These are phyloP conservation scores for Taphrina flavorubra DNA, from an alignment of 1,139 yeast species.

Conservation along the genomic window DNA sequence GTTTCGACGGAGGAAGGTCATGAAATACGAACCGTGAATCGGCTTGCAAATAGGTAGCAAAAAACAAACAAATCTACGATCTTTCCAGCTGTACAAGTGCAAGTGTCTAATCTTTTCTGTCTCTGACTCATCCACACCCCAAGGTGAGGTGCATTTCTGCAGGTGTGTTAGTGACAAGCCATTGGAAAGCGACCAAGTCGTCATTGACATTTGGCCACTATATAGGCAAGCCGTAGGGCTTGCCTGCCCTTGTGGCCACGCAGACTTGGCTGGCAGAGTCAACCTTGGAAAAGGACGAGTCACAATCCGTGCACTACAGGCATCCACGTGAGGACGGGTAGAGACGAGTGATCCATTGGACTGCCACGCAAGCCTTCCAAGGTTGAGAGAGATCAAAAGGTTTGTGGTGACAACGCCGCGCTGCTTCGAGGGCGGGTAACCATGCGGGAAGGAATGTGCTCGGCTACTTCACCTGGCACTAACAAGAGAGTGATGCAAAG, in stretches of 20 bases:
- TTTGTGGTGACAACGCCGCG: slow-evolving; percentile 7
- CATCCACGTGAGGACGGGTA: slow-evolving; percentile 9
- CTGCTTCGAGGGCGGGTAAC: slow-evolving; percentile 1
- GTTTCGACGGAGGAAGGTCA: slow-evolving; percentile 3
- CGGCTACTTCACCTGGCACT: not conserved
- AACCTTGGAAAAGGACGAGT: not conserved
- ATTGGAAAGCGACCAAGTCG: too few species aligned
- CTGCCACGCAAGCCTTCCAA: not conserved
- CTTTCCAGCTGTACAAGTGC: too few species aligned
- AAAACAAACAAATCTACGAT: too few species aligned
- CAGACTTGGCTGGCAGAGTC: not conserved
- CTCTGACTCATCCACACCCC: too few species aligned
- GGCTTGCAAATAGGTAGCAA: not conserved
- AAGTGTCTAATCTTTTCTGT: too few species aligned
- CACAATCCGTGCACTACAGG: not conserved
- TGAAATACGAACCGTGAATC: not conserved
- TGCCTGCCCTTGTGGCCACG: too few species aligned
- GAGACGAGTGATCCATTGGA: slow-evolving; percentile 18
- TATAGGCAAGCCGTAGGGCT: too few species aligned
- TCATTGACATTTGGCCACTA: too few species aligned
- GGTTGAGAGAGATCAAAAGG: not conserved
- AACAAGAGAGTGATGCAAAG: slow-evolving; percentile 3
- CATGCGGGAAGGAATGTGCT: not conserved
- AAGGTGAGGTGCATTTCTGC: too few species aligned
- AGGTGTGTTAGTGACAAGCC: too few species aligned